Conservation (phyloP, 768 basidiomycete species). For the Macrolepiota dolichaula region DNA sequence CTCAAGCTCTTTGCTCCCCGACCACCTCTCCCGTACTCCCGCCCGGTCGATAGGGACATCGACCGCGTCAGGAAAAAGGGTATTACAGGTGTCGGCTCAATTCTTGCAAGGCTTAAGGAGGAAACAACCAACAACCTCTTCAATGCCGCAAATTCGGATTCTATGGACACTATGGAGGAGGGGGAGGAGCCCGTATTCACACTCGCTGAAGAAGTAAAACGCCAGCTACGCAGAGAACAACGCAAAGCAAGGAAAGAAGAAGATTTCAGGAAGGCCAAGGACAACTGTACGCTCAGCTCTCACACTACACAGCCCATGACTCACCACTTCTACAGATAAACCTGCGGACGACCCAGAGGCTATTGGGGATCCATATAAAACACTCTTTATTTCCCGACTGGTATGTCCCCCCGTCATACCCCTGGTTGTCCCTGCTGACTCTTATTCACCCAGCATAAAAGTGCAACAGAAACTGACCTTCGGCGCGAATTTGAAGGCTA, state of each 20-base stretch:
- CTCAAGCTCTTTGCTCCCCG: slow-evolving; percentile 96
- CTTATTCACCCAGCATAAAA: slow-evolving; percentile 66
- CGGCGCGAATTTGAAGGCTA: slow-evolving; percentile 94
- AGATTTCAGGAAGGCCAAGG: slow-evolving; percentile 76
- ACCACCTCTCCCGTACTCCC: slow-evolving; percentile 81
- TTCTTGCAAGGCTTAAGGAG: slow-evolving; percentile 74
- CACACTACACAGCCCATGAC: slow-evolving; percentile 7
- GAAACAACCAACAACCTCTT: slow-evolving; percentile 69
- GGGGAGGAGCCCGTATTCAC: slow-evolving; percentile 81
- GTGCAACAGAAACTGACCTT: slow-evolving; percentile 86
- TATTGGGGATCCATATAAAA: slow-evolving; percentile 96
- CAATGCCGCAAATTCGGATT: slow-evolving; percentile 37
- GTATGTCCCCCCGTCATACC: slow-evolving; percentile 36
- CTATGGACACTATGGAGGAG: slow-evolving; percentile 73
- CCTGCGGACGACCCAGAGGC: slow-evolving; percentile 90
- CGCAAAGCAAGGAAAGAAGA: slow-evolving; percentile 73
- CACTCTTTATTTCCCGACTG: slow-evolving; percentile 91
- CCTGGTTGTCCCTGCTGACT: not conserved
- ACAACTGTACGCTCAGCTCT: slow-evolving; percentile 62
- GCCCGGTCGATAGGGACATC: slow-evolving; percentile 83
- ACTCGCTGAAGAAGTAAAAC: slow-evolving; percentile 77
- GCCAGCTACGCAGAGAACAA: slow-evolving; percentile 75
- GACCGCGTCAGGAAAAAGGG: slow-evolving; percentile 67
- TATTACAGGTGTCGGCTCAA: slow-evolving; percentile 71
- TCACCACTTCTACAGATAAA: slow-evolving; percentile 59